Conservation (phyloP, 2,329 filamentous ascomycete genomes). For the Pyricularia grisea region DNA sequence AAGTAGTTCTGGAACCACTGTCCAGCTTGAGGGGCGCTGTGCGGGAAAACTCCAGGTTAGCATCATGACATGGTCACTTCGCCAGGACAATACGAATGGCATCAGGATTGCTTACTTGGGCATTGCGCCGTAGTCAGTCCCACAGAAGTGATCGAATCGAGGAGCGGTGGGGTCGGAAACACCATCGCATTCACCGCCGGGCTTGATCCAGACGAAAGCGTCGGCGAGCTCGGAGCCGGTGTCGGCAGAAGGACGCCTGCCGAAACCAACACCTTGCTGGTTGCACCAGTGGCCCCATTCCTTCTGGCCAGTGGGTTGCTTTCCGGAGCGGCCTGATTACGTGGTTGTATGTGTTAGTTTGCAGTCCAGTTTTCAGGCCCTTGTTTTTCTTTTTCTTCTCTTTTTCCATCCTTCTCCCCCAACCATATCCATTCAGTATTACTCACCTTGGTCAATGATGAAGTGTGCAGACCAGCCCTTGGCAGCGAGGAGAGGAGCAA, state of each 20-base stretch:
- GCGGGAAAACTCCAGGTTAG: conserved; percentile 3
- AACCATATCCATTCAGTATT: too few relatives aligned
- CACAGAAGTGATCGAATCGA: conserved; percentile 45
- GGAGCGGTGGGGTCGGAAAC: conserved; percentile 29
- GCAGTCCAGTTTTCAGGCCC: too few relatives aligned
- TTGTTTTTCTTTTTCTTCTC: too few relatives aligned
- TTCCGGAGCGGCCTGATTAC: conserved; percentile 33
- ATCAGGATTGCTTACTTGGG: not conserved
- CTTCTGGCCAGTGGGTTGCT: conserved; percentile 52
- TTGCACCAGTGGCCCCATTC: conserved; percentile 64
- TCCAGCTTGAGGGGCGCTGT: conserved; percentile 61
- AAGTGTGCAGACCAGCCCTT: conserved; percentile 36
- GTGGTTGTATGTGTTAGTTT: not conserved
- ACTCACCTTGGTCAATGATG: conserved; percentile 33
- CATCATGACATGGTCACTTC: not conserved
- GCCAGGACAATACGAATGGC: too few relatives aligned
- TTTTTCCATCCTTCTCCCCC: too few relatives aligned
- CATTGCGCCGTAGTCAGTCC: conserved; percentile 36
- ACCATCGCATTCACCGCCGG: conserved; percentile 47
- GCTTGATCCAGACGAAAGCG: conserved; percentile 64
- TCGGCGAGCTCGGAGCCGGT: conserved; percentile 51
- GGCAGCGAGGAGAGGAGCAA: conserved; percentile 50
- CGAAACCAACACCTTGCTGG: conserved; percentile 52
- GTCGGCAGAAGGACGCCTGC: conserved; percentile 50
- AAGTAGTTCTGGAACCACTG: conserved; percentile 58